Evolutionary conservation across 371 early-diverging fungal species (phyloP).

Genomic region (Saksenaea oblongispora): DNA sequence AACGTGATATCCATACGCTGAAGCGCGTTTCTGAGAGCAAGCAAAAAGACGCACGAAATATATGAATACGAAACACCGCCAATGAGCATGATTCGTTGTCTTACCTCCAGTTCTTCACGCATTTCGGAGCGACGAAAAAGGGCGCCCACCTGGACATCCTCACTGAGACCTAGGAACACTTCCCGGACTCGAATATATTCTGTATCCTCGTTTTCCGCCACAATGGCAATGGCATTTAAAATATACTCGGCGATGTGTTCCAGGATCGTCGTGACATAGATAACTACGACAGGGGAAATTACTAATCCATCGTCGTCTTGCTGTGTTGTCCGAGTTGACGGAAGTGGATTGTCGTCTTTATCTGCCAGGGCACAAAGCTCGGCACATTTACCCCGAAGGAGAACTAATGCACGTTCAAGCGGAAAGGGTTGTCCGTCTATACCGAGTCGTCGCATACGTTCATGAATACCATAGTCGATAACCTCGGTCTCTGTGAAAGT

Average conservation of each 20-base stretch:
- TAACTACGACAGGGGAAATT: slow-evolving; percentile 64
- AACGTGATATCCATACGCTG: slow-evolving; percentile 19
- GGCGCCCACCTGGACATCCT: slow-evolving; percentile 57
- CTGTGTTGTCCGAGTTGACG: not conserved
- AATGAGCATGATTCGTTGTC: not conserved
- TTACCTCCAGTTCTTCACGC: slow-evolving; percentile 57
- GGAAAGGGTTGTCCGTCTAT: slow-evolving; percentile 21
- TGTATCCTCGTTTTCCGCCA: slow-evolving; percentile 61
- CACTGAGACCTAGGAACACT: slow-evolving; percentile 57
- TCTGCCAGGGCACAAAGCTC: slow-evolving; percentile 62
- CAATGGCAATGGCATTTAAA: slow-evolving; percentile 57
- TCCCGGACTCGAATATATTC: slow-evolving; percentile 62
- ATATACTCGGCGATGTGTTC: slow-evolving; percentile 68
- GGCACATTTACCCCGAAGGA: slow-evolving; percentile 56
- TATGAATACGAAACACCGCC: not conserved
- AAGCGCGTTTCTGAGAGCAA: slow-evolving; percentile 17
- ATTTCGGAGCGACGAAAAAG: slow-evolving; percentile 58
- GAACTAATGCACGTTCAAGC: slow-evolving; percentile 21
- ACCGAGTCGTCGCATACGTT: slow-evolving; percentile 42
- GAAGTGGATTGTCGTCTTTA: slow-evolving; percentile 32
- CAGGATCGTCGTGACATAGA: slow-evolving; percentile 66
- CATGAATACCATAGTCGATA: slow-evolving; percentile 49
- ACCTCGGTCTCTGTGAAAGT: slow-evolving; percentile 62
- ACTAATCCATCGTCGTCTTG: slow-evolving; percentile 17
- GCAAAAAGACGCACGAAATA: not conserved